These are phyloP conservation scores for Bipolaris sorokiniana DNA, from an alignment of 2,329 filamentous ascomycete species.

Conservation along the genomic window DNA sequence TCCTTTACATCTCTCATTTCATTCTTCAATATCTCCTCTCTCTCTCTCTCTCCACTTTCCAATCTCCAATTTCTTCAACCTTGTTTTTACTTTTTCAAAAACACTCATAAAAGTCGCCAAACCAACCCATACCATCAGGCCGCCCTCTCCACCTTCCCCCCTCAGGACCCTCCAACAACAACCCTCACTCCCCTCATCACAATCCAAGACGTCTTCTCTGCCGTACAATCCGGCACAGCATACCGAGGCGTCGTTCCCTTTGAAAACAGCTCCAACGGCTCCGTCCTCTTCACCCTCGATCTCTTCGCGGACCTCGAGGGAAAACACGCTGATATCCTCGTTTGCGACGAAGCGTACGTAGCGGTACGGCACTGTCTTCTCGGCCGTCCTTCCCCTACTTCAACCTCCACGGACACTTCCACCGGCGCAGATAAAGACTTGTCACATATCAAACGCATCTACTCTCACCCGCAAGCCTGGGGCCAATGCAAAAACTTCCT, in stretches of 20 bases:
- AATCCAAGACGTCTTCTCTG: conserved; percentile 75
- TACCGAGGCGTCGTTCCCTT: conserved; percentile 86
- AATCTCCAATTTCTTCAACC: no score
- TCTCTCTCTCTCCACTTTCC: no score
- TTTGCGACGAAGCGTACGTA: conserved; percentile 85
- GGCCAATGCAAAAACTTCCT: conserved; percentile 86
- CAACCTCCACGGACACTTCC: no score
- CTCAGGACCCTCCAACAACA: conserved; percentile 24
- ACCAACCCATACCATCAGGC: conserved; percentile 52
- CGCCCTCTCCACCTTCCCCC: conserved; percentile 57
- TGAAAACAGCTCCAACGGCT: conserved; percentile 95
- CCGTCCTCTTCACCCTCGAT: conserved; percentile 88
- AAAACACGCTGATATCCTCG: conserved; percentile 70
- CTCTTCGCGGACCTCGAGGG: conserved; percentile 77
- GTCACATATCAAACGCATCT: conserved; percentile 73
- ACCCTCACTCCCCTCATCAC: conserved; percentile 52
- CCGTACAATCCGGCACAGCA: conserved; percentile 70
- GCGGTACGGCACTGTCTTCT: conserved; percentile 88
- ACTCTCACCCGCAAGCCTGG: conserved; percentile 95
- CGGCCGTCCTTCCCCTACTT: conserved; percentile 50
- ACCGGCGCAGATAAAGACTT: conserved; percentile 48
- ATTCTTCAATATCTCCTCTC: no score
- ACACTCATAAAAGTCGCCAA: no score
- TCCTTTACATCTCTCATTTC: neutral
- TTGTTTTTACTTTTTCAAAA: no score